Evolutionary conservation across 2,329 filamentous ascomycete genomes (phyloP), one percentile per base, ranked within the genome.

Genomic region (Aureobasidium vineae): DNA sequence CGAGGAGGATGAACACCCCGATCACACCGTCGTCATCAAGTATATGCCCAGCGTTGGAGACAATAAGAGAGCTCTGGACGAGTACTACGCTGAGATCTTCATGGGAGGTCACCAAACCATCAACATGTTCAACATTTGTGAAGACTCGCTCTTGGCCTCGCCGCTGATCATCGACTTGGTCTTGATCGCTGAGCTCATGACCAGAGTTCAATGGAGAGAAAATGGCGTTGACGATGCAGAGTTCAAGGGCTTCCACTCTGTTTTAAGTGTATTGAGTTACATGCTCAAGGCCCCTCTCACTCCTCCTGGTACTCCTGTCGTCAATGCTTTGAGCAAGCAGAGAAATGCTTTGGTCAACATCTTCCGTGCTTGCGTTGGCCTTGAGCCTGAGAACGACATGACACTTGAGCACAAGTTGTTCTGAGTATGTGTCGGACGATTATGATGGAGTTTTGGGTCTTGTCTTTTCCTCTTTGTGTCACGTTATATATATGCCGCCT

Each of bases 11-110:
- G 95, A 99, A 82, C 93, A 98, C 79, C 95, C 95, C 2, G 93
- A 99, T 78, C 95, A 99, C 83, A 96, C 91, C 68, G 95, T 99
- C 68, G 95, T 99, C 73, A 99, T 99, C 88, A 99, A 99, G 87
- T 99, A 99, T 84, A 97, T 99, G 93, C 95, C 95, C 41, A 92
- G 93, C 70, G 95, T 99, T 57, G 95, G 95, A 69, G 95, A 99
- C 82, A 96, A 97, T 86, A 99, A 99, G 88, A 92, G 95, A 77
- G 95, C 95, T 65, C 85, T 99, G 65, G 95, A 99, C 75, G 95
- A 99, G 85, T 99, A 99, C 86, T 97, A 97, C 73, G 95, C 92
- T 66, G 94, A 99, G 85, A 98, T 99, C 80, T 99, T 99, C 86
- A 86, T 98, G 81, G 95, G 95, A 71, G 95, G 95, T 49, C 95